These are phyloP conservation scores for Helotiales sp. DNA, from an alignment of 2,329 filamentous ascomycete genomes.

Conservation along the genomic window DNA sequence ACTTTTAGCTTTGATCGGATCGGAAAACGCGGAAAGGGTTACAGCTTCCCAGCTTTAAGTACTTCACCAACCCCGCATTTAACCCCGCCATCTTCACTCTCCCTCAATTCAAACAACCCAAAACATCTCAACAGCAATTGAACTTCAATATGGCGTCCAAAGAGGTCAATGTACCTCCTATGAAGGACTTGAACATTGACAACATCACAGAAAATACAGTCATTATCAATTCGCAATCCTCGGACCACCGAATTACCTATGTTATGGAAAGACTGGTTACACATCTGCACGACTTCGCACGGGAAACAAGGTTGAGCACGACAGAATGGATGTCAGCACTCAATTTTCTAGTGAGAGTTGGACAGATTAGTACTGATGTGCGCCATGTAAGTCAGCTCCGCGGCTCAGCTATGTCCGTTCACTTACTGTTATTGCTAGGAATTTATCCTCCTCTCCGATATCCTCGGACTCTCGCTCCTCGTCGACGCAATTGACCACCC, in stretches of 20 bases:
- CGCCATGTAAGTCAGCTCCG: conserved; percentile 60
- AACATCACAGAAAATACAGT: conserved; percentile 81
- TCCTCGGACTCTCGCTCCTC: conserved; percentile 78
- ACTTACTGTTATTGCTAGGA: conserved; percentile 52
- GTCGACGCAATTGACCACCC: conserved; percentile 86
- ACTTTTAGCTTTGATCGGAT: neutral
- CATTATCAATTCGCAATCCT: conserved; percentile 73
- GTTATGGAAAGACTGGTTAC: conserved; percentile 74
- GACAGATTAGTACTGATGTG: conserved; percentile 75
- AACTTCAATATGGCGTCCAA: conserved; percentile 31
- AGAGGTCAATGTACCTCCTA: conserved; percentile 47
- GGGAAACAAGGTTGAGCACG: conserved; percentile 76
- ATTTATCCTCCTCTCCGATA: conserved; percentile 82
- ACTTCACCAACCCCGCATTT: neutral
- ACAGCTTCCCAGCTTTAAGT: neutral
- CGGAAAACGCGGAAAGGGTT: neutral
- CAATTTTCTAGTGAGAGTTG: conserved; percentile 72
- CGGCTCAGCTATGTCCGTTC: neutral
- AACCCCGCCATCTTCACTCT: conserved; percentile 1
- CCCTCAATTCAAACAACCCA: neutral
- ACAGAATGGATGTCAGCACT: conserved; percentile 80
- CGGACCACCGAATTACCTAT: conserved; percentile 70
- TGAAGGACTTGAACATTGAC: conserved; percentile 76
- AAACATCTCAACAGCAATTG: neutral
- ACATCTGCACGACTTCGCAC: conserved; percentile 81